Evolutionary conservation across 192 early-diverging fungal species (phyloP).

Genomic region (Coemansia sp.): DNA sequence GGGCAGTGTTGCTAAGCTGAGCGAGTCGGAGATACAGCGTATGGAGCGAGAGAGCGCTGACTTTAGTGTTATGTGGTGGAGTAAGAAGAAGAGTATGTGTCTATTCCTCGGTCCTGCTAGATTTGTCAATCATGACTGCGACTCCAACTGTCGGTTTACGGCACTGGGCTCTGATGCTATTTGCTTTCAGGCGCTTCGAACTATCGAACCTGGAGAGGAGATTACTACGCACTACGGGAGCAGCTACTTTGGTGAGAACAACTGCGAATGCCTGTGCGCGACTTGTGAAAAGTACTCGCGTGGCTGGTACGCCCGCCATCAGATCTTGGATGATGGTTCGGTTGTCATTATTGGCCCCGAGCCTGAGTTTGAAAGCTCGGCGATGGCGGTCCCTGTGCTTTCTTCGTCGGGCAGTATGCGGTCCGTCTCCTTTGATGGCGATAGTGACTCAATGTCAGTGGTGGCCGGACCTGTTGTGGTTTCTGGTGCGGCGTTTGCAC

Average conservation of each 20-base stretch:
- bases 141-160: slow-evolving; percentile 62
- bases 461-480: background rate
- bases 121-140: slow-evolving; percentile 79
- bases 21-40: slow-evolving; percentile 26
- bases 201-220: slow-evolving; percentile 71
- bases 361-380: background rate
- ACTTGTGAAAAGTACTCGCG: slow-evolving; percentile 67
- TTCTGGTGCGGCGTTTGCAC: background rate
- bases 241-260: slow-evolving; percentile 70
- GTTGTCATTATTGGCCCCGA: background rate
- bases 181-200: slow-evolving; percentile 66
- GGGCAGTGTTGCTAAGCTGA: slow-evolving; percentile 62
- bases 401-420: slow-evolving; percentile 14
- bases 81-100: slow-evolving; percentile 59
- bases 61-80: slow-evolving; percentile 71
- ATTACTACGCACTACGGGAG: slow-evolving; percentile 69
- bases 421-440: background rate
- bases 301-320: slow-evolving; percentile 37
- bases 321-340: background rate
- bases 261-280: slow-evolving; percentile 72
- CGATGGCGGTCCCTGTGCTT: slow-evolving; percentile 1
- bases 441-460: slow-evolving; percentile 25
- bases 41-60: slow-evolving; percentile 55
- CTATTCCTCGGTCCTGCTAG: slow-evolving; percentile 73
- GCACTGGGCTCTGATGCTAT: slow-evolving; percentile 56